Percentiles rank a stretch among this genome's conserved stretches.
Evolutionary conservation across 495 filamentous ascomycete species (phyloP).

Genomic region (Lindgomyces ingoldianus): DNA sequence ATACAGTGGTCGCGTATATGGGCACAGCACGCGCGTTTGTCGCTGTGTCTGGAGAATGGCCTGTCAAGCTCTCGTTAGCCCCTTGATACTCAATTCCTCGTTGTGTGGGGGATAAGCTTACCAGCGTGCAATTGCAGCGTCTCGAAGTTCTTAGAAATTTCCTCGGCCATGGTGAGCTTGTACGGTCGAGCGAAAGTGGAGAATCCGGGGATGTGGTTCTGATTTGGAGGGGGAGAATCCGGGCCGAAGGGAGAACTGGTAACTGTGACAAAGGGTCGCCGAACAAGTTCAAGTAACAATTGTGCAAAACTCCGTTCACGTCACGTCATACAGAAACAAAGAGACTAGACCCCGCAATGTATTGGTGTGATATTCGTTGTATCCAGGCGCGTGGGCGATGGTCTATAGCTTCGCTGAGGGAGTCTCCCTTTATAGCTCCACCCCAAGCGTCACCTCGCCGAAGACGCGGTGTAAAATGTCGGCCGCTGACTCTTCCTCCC

Average conservation of each 20-base stretch:
- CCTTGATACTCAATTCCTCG: neutral
- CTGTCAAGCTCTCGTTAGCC: slow-evolving; percentile 43
- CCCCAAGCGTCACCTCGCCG: neutral
- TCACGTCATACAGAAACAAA: slow-evolving; percentile 32
- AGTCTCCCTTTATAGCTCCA: neutral
- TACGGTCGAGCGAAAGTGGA: too few species aligned
- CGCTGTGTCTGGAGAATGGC: slow-evolving; percentile 78
- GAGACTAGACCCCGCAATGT: neutral
- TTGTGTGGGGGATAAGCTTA: slow-evolving; percentile 10
- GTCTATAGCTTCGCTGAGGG: neutral
- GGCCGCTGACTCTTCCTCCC: neutral
- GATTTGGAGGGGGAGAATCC: too few species aligned
- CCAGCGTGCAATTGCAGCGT: slow-evolving; percentile 97
- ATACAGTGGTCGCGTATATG: slow-evolving; percentile 90
- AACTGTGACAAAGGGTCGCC: neutral
- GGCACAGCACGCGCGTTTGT: slow-evolving; percentile 93
- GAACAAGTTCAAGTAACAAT: neutral
- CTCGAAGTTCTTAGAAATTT: slow-evolving; percentile 63
- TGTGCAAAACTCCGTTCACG: slow-evolving; percentile 9
- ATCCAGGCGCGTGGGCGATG: neutral
- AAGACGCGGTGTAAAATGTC: neutral
- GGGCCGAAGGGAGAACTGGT: too few species aligned
- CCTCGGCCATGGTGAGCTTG: slow-evolving; percentile 30
- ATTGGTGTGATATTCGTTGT: too few species aligned
- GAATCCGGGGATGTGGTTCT: too few species aligned